Base-by-base conservation (phyloP, 148 eudicot genomes). In the Tetragonia tetragonoides region DNA sequence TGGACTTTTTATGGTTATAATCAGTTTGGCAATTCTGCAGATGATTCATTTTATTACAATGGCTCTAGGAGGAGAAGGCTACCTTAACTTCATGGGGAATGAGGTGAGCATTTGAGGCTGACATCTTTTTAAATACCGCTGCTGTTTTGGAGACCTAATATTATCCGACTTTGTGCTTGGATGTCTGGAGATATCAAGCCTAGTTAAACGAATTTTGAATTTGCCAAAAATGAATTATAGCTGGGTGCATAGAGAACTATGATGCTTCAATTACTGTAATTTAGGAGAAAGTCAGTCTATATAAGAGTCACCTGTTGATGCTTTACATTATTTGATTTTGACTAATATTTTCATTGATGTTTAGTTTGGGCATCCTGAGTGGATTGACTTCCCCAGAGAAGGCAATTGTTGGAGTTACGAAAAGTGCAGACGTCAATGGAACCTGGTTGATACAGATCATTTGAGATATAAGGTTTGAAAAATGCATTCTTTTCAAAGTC, bases 51-150 rank as follows among this genome's bases (percentile, higher is more conserved):
- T 90, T 80, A 77, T 93, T 75, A 96, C 99, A 65, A 93, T 96
- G 99, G 99, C 97, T 76, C 82, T 96, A 71, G 99, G 99, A 85
- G 99, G 99, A 80, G 99, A 91, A 79, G 99, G 99, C 69, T 96
- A 91, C 86, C 95, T 96, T 57, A 96, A 85, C 82, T 96, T 96
- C 86, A 96, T 96, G 99, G 99, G 99, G 73, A 96, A 96, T 76
- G 99, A 96, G 99, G 99, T 93, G 80, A 80, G 77, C 65, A 21
- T 70, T 63, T 74, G 44, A 67, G 12, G 41, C 49, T 42, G 47
- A 62, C 12, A 17, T 72, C 71, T 78, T 38, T 18, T 46, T 75
- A 21, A 41, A 77, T 60, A n/a, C 49, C 54, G 0, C 60, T 49
- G 24, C 21, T 76, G 24, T 17, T 68, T 10, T 11, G 17, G 40